Conservation (phyloP, 768 basidiomycete genomes). For the Phanerochaete sordida region DNA sequence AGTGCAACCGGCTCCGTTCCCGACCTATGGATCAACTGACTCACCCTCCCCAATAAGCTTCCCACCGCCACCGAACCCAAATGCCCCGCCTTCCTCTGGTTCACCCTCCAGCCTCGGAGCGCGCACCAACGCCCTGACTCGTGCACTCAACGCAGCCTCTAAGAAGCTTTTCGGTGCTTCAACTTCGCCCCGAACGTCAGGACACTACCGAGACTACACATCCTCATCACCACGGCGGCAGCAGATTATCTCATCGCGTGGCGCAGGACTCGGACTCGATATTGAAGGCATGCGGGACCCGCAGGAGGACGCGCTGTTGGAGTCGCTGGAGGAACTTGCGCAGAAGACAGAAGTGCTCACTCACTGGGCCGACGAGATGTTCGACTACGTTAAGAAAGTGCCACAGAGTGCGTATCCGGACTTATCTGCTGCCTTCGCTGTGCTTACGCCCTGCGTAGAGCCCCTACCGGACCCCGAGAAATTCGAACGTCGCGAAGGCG, state of each 20-base stretch:
- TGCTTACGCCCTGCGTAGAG: constrained; percentile 41
- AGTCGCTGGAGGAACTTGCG: constrained; percentile 79
- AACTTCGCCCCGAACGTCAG: constrained; percentile 34
- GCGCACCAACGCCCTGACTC: constrained; percentile 69
- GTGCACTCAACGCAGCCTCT: constrained; percentile 76
- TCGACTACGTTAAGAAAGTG: constrained; percentile 80
- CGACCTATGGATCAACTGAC: constrained; percentile 21
- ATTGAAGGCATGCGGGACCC: constrained; percentile 52
- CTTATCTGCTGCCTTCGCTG: not conserved
- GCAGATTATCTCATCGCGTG: constrained; percentile 45
- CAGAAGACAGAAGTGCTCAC: constrained; percentile 95
- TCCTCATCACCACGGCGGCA: constrained; percentile 55
- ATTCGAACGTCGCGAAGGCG: constrained; percentile 67
- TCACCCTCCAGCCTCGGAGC: constrained; percentile 60
- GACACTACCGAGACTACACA: constrained; percentile 35
- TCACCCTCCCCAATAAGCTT: constrained; percentile 47
- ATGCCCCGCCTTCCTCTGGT: constrained; percentile 55
- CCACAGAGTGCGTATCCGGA: constrained; percentile 66
- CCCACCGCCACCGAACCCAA: constrained; percentile 56
- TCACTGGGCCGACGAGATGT: constrained; percentile 94
- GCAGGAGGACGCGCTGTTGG: constrained; percentile 82
- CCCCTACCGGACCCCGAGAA: constrained; percentile 79
- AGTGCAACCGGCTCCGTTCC: constrained; percentile 33
- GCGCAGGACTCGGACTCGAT: constrained; percentile 23
- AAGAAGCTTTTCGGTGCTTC: constrained; percentile 74